Evolutionary conservation across 192 early-diverging fungal genomes (phyloP).

Genomic region (Backusella westeae): DNA sequence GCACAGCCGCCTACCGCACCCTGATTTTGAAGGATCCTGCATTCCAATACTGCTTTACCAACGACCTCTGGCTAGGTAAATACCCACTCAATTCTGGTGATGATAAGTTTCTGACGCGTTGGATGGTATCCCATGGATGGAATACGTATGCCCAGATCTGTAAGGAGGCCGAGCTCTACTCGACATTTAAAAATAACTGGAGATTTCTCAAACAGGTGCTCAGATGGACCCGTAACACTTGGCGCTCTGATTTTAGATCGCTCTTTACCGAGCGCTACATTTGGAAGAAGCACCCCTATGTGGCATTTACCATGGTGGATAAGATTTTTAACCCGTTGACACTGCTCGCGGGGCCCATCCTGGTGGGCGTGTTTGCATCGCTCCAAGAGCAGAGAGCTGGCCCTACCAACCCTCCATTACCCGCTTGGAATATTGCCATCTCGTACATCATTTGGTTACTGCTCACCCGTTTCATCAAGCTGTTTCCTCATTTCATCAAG

Average conservation of each 20-base stretch:
- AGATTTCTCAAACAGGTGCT: constrained; percentile 66
- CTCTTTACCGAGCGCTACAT: constrained; percentile 61
- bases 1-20: constrained; percentile 68
- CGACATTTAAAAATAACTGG: constrained; percentile 77
- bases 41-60: constrained; percentile 67
- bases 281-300: constrained; percentile 65
- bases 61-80: constrained; percentile 68
- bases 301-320: constrained; percentile 72
- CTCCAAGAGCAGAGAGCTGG: constrained; percentile 33
- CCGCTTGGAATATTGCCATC: constrained; percentile 57
- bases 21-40: constrained; percentile 64
- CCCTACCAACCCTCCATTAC: constrained; percentile 32
- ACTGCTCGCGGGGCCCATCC: constrained; percentile 60
- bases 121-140: constrained; percentile 69
- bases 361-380: constrained; percentile 52
- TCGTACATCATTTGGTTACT: constrained; percentile 64
- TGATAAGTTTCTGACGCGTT: constrained; percentile 73
- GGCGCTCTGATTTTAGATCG: constrained; percentile 62
- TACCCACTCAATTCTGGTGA: constrained; percentile 73
- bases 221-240: constrained; percentile 73
- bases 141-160: constrained; percentile 67
- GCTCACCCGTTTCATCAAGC: constrained; percentile 62
- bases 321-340: constrained; percentile 74
- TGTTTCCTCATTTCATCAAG: constrained; percentile 61
- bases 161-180: constrained; percentile 60